Base-by-base conservation (phyloP, 805 yeast species). In the Myxozyma neglecta region DNA sequence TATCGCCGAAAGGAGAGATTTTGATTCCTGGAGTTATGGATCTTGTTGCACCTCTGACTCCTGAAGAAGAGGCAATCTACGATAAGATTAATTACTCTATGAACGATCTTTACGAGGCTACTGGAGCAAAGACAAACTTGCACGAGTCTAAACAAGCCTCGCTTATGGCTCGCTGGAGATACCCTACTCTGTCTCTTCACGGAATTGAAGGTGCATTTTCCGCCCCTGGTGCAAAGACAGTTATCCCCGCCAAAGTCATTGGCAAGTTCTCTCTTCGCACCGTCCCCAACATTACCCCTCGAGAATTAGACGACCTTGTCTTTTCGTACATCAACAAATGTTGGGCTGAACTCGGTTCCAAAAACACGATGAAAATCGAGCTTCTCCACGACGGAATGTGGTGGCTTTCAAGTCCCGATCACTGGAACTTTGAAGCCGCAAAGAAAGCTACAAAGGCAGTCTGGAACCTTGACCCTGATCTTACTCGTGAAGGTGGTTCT, bases 401-500 rank as follows among this genome's bases (percentile, higher is more conserved):
- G 82, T 94, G 99, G 99, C 86, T 90, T 55, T 84, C 94, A 52
- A 91, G 93, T 76, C 99, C 99, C 60, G 85, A 86, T 79, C 93
- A 93, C 76, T 92, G 88, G 68, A 84, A 90, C 51, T 94, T 93
- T 81, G 85, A 90, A 46, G 98, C 99, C 60, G 99, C 98, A 46
- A 83, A 88, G 57, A 85, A 87, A 75, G 99, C 99, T 60, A 94
- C 99, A 48, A 87, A 91, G 75, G 86, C 86, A 56, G 99, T 94
- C 37, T 94, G 97, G 92, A 87, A 89, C 67, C 85, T 93, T 51
- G 96, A 90, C 66, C 99, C 99, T 40, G 99, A 94, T 77, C 84
- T 90, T 74, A 96, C 98, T 45, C 87, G 99, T 80, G 99, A 94
- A 79, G 99, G 99, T 72, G 99, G 99, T 43, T 92, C 97, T 3